These are phyloP conservation scores for Eutypa lata DNA, from an alignment of 2,329 filamentous ascomycete species.

Conservation along the genomic window DNA sequence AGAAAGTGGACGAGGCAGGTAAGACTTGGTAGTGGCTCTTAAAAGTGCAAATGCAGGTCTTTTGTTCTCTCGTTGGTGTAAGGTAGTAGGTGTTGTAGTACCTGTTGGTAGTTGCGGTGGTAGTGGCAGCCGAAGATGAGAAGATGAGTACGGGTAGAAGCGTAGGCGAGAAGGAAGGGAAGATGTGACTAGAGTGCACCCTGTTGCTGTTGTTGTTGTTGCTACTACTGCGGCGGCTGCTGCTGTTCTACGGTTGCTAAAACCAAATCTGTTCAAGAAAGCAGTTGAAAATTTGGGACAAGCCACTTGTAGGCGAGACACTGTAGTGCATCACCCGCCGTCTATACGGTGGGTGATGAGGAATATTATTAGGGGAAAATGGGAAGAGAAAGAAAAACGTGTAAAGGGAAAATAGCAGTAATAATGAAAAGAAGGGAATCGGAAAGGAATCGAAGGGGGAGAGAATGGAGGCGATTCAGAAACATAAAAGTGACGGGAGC, in stretches of 20 bases:
- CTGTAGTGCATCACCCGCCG: constrained; percentile 26
- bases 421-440: constrained; percentile 11
- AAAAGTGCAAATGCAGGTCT: neutral
- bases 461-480: constrained; percentile 18
- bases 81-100: neutral
- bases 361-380: constrained; percentile 26
- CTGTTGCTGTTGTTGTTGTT: neutral
- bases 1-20: neutral
- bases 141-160: neutral
- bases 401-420: constrained; percentile 26
- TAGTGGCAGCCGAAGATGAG: neutral
- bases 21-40: constrained; percentile 4
- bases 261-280: constrained; percentile 3
- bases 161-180: neutral
- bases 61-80: neutral
- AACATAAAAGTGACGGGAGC: constrained; percentile 1
- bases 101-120: neutral
- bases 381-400: constrained; percentile 19
- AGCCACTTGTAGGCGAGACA: constrained; percentile 22
- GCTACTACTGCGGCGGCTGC: neutral
- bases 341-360: constrained; percentile 24
- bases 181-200: neutral
- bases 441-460: constrained; percentile 30
- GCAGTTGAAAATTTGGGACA: constrained; percentile 2
- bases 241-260: neutral